Conservation (phyloP, 352 stramenopile genomes). For the Globisporangium paroecandrum region DNA sequence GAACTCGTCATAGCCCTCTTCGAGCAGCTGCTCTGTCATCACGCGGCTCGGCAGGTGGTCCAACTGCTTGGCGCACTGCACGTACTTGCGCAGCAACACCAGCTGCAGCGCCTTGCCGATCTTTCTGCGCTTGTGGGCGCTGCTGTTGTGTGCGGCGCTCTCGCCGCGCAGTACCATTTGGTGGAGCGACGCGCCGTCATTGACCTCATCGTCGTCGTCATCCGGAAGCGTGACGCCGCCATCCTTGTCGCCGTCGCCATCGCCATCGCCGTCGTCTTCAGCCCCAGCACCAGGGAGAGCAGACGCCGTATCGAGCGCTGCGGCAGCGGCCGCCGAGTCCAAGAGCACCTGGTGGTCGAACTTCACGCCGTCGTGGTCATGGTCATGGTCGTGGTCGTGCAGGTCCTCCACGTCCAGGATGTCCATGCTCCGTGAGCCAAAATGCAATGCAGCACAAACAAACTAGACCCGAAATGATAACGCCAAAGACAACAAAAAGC, state of each 20-base stretch:
- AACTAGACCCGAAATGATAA: too few relatives aligned
- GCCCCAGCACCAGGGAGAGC: constrained; percentile 5
- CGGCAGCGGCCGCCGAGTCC: constrained; percentile 3
- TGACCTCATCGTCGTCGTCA: constrained; percentile 18
- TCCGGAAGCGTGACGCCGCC: constrained; percentile 18
- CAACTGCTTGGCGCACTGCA: constrained; percentile 52
- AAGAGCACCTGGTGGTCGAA: constrained; percentile 13
- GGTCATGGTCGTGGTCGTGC: constrained; percentile 6
- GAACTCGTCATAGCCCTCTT: constrained; percentile 68
- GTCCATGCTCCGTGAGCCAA: constrained; percentile 12
- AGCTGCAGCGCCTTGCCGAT: constrained; percentile 65
- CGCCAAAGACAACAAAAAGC: too few relatives aligned
- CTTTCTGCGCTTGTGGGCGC: constrained; percentile 27
- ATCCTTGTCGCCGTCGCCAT: constrained; percentile 16
- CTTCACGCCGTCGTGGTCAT: constrained; percentile 2
- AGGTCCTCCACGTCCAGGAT: constrained; percentile 16
- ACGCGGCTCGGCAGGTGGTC: constrained; percentile 37
- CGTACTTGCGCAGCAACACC: constrained; percentile 54
- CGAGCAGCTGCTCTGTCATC: constrained; percentile 59
- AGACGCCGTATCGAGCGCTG: constrained; percentile 10
- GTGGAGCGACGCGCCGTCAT: constrained; percentile 14
- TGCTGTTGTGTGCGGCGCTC: neutral
- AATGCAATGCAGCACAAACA: neutral
- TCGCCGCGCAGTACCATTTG: constrained; percentile 1
- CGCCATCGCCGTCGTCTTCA: constrained; percentile 13